Evolutionary conservation across 1,284 basidiomycete species (phyloP).

Genomic region (Volvariella volvacea): DNA sequence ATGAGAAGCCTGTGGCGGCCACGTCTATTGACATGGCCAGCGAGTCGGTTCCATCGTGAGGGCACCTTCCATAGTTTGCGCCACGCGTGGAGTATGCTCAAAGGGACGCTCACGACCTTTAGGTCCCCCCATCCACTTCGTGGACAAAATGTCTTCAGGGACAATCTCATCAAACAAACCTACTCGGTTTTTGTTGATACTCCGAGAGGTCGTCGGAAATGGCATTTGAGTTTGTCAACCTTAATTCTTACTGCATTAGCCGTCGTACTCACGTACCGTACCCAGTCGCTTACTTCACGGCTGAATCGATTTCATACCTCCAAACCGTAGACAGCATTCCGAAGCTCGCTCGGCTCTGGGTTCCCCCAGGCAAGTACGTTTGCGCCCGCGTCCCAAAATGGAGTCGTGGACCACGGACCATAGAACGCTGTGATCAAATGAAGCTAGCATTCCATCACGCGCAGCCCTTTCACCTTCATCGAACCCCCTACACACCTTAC

Average conservation of each 20-base stretch:
- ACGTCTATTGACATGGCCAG: conserved; percentile 37
- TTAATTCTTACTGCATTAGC: conserved; percentile 6
- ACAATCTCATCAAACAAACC: conserved; percentile 68
- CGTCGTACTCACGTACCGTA: conserved; percentile 7
- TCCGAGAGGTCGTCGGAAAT: conserved; percentile 56
- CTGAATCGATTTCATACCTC: conserved; percentile 49
- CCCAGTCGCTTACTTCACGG: conserved; percentile 67
- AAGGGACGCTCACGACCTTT: too few relatives aligned
- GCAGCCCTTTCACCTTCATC: not conserved
- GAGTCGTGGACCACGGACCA: conserved; percentile 20
- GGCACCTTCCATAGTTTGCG: conserved; percentile 2
- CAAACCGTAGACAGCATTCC: conserved; percentile 53
- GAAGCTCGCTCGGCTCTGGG: conserved; percentile 40
- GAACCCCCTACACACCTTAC: not conserved
- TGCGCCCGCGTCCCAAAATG: conserved; percentile 50
- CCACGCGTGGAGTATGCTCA: too few relatives aligned
- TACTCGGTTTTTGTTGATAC: conserved; percentile 71
- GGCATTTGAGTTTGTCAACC: conserved; percentile 63
- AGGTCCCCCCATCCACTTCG: not conserved
- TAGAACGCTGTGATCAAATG: conserved; percentile 9
- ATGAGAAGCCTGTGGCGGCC: conserved; percentile 48
- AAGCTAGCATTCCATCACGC: conserved; percentile 1
- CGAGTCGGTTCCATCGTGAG: conserved; percentile 32
- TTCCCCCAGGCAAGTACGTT: conserved; percentile 54
- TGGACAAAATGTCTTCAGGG: conserved; percentile 31